Base-by-base conservation (phyloP, 352 stramenopile species). In the Achlya hypogyna region DNA sequence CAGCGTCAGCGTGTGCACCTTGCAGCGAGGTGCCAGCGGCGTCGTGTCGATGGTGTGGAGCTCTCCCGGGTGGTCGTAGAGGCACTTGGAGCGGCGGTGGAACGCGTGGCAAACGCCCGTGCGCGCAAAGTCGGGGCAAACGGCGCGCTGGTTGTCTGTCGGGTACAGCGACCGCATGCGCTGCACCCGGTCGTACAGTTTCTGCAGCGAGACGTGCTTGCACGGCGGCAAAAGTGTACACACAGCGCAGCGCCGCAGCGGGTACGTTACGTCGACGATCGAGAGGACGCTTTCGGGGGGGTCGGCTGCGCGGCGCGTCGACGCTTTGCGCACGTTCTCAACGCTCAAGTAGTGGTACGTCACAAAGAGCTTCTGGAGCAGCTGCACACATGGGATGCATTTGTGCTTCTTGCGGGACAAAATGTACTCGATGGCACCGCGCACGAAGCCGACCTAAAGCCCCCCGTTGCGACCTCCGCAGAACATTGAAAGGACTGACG, bases 171-270 rank as follows among this genome's bases (percentile, higher is more conserved):
- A 59, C 10, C 83, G 78, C 1, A 75, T 63, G 4, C 73, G 77
- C 18, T 79, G 58, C 18, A 87, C 60, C 43, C 74, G 75, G 40
- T 81, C 74, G 29, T 76, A 69, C 16, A 92, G 58, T 65, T 76
- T 75, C 28, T 80, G 62, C 2, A 88, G 32, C 0, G 81, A 69
- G 6, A 86, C 53, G 31, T 92, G 83, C 0, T 71, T 67, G 38
- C 83, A 92, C 10, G 81, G 83, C 1, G 83, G 83, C 10, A 83
- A 4, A 9, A 92, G 67, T 38, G 81, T 92, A 51, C 83, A 92
- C 31, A 86, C 77, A 5, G 69, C 75, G 47, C 81, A 92, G 0
- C 83, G 73, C 4, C 79, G 78, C 9, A 89, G 70, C 0, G 79
- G 83, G 31, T 80, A 72, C 22, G 63, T 86, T 75, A 92, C 81